Evolutionary conservation across 768 basidiomycete genomes (phyloP).

Genomic region (Lepiota venenata): DNA sequence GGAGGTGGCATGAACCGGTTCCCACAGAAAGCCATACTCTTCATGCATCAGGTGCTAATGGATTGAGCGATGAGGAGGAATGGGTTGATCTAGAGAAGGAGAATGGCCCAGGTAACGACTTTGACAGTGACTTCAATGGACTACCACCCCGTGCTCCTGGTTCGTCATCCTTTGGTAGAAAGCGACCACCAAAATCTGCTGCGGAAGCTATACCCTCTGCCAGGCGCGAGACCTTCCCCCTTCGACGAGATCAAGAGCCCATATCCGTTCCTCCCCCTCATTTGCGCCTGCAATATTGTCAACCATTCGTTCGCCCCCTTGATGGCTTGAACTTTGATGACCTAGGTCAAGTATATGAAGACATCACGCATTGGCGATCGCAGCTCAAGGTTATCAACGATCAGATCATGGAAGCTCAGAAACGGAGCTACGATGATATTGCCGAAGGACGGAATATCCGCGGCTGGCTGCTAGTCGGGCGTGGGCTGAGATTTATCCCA

Average conservation of each 20-base stretch:
- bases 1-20: constrained; percentile 4
- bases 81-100: constrained; percentile 61
- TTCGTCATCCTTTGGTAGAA: constrained; percentile 30
- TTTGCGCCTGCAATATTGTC: constrained; percentile 61
- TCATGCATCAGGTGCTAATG: constrained; percentile 2
- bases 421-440: constrained; percentile 65
- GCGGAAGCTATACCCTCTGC: constrained; percentile 29
- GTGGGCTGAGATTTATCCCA: constrained; percentile 59
- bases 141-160: constrained; percentile 29
- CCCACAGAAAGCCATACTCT: constrained; percentile 8
- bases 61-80: constrained; percentile 36
- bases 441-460: constrained; percentile 66
- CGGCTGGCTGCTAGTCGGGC: constrained; percentile 78
- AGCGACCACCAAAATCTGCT: constrained; percentile 33
- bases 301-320: constrained; percentile 73
- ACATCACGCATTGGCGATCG: constrained; percentile 69
- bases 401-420: constrained; percentile 69
- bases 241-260: constrained; percentile 35
- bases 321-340: constrained; percentile 67
- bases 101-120: constrained; percentile 31
- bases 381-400: constrained; percentile 68
- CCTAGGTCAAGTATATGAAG: constrained; percentile 61
- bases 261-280: constrained; percentile 56
- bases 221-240: constrained; percentile 63
- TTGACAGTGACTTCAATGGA: constrained; percentile 35